phyloP scores from a whole-genome alignment of 2,329 filamentous ascomycete genomes.

The Calonectria multiphialidica region DNA sequence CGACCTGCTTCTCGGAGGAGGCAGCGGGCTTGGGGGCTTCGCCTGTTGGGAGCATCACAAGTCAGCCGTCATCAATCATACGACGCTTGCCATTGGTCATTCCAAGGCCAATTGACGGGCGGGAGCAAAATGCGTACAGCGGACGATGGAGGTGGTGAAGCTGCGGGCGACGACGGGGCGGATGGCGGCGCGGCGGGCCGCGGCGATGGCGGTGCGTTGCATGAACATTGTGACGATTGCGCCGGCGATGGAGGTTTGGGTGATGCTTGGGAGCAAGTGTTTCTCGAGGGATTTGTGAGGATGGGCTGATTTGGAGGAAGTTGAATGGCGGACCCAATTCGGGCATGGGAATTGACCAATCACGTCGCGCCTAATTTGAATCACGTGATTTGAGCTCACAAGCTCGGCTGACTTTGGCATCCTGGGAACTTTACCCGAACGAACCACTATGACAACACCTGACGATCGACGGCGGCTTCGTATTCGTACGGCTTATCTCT shows the following conservation, averaged over 20 bases:
- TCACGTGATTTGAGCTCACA: conserved; percentile 47
- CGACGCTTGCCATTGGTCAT: conserved; percentile 45
- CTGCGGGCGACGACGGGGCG: conserved; percentile 67
- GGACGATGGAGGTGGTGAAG: conserved; percentile 71
- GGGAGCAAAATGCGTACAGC: conserved; percentile 62
- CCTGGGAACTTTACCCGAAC: background rate
- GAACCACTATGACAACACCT: conserved; percentile 7
- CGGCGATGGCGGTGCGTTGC: conserved; percentile 72
- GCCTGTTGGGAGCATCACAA: conserved; percentile 45
- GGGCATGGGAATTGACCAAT: conserved; percentile 52
- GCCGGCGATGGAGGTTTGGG: conserved; percentile 36
- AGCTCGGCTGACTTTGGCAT: conserved; percentile 30
- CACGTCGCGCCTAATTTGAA: conserved; percentile 28
- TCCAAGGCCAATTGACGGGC: conserved; percentile 31
- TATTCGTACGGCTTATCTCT: conserved; percentile 7
- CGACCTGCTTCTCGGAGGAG: conserved; percentile 58
- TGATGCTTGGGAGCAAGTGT: conserved; percentile 40
- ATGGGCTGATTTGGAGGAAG: conserved; percentile 59
- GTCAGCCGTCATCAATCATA: conserved; percentile 45
- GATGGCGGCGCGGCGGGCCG: conserved; percentile 69
- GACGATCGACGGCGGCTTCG: background rate
- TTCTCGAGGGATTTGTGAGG: conserved; percentile 61
- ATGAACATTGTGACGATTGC: conserved; percentile 64
- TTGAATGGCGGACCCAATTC: conserved; percentile 48
- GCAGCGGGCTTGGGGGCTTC: conserved; percentile 53